Conservation (phyloP, 2,329 filamentous ascomycete species). For the Talaromyces sp. region DNA sequence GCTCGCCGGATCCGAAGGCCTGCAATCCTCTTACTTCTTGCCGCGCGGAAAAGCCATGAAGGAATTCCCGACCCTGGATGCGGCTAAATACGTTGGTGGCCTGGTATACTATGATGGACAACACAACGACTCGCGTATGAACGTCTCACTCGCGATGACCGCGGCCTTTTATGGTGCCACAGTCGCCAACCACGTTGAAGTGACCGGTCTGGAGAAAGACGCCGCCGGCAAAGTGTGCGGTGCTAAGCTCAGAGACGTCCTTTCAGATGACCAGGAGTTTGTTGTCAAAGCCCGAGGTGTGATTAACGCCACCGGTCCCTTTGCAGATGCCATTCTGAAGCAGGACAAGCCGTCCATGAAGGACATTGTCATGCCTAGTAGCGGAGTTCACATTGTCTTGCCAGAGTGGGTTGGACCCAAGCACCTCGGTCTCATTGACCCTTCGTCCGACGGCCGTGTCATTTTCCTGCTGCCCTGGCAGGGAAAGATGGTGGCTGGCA, state of each 20-base stretch:
- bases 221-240: slow-evolving; percentile 65
- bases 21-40: slow-evolving; percentile 82
- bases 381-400: slow-evolving; percentile 78
- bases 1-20: slow-evolving; percentile 76
- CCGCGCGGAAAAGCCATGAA: slow-evolving; percentile 79
- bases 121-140: slow-evolving; percentile 90
- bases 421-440: slow-evolving; percentile 83
- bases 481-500: slow-evolving; percentile 84
- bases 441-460: slow-evolving; percentile 76
- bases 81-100: slow-evolving; percentile 69
- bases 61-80: slow-evolving; percentile 82
- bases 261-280: slow-evolving; percentile 61
- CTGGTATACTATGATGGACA: slow-evolving; percentile 87
- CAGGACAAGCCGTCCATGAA: slow-evolving; percentile 67
- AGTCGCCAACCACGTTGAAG: slow-evolving; percentile 76
- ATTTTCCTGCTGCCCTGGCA: slow-evolving; percentile 94
- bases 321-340: slow-evolving; percentile 77
- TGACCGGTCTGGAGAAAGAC: slow-evolving; percentile 70
- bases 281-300: slow-evolving; percentile 70
- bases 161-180: slow-evolving; percentile 78
- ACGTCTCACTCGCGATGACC: slow-evolving; percentile 80
- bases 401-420: slow-evolving; percentile 79
- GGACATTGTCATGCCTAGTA: slow-evolving; percentile 78
- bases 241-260: slow-evolving; percentile 63
- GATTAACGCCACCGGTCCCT: slow-evolving; percentile 84